Conservation (phyloP, 164 flowering plant species). For the Sedum album region DNA sequence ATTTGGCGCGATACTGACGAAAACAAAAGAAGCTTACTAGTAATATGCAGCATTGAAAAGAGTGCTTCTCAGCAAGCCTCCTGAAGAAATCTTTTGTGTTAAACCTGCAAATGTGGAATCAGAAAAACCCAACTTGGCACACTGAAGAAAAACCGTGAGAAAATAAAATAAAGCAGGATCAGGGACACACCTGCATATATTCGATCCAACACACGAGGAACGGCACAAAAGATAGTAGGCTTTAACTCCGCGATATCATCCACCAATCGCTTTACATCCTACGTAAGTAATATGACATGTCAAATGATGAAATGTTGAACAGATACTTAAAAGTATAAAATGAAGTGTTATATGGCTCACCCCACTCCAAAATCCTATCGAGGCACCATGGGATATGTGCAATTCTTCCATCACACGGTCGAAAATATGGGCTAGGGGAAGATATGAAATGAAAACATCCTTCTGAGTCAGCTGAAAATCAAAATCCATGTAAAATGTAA, state of each 20-base stretch:
- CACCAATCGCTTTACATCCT: conserved; percentile 82
- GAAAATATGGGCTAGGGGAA: conserved; percentile 94
- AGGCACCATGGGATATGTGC: conserved; percentile 67
- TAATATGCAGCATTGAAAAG: conserved; percentile 64
- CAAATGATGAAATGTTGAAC: neutral
- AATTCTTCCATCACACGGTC: conserved; percentile 86
- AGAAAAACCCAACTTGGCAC: too few species aligned
- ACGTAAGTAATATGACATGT: conserved; percentile 15
- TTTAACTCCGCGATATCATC: conserved; percentile 87
- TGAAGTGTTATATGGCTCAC: conserved; percentile 35
- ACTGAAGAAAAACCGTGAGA: too few species aligned
- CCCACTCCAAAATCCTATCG: conserved; percentile 98
- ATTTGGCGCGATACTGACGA: neutral
- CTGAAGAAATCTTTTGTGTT: conserved; percentile 59
- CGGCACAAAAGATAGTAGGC: conserved; percentile 87
- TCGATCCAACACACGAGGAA: conserved; percentile 92
- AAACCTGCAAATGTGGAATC: too few species aligned
- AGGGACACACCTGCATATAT: too few species aligned
- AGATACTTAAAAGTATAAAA: conserved; percentile 43
- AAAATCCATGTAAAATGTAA: neutral
- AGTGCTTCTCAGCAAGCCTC: conserved; percentile 48
- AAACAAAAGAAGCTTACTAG: conserved; percentile 44
- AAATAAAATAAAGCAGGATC: too few species aligned
- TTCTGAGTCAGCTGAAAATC: conserved; percentile 39
- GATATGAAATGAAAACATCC: conserved; percentile 87